These are phyloP conservation scores for Geosmithia flava DNA, from an alignment of 2,329 filamentous ascomycete species.

Conservation along the genomic window DNA sequence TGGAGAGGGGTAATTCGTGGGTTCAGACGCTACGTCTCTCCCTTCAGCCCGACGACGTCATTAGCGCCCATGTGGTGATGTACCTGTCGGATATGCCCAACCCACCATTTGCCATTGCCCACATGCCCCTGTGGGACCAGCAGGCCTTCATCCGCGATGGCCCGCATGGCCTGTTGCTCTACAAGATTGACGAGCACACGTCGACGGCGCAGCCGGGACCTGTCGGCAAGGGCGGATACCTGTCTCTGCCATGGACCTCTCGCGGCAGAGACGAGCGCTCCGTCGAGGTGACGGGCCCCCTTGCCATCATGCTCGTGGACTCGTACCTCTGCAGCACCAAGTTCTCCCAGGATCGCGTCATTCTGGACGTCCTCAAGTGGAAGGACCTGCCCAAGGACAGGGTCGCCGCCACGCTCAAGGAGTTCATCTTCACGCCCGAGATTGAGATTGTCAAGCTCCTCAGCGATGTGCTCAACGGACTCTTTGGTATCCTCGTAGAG, in stretches of 20 bases:
- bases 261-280: constrained; percentile 53
- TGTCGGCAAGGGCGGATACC: constrained; percentile 71
- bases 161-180: constrained; percentile 66
- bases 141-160: constrained; percentile 86
- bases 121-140: constrained; percentile 88
- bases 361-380: constrained; percentile 80
- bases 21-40: constrained; percentile 76
- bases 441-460: constrained; percentile 96
- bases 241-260: constrained; percentile 70
- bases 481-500: constrained; percentile 86
- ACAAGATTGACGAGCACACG: constrained; percentile 86
- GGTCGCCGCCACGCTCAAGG: constrained; percentile 61
- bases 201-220: constrained; percentile 50
- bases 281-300: constrained; percentile 65
- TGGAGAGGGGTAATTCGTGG: constrained; percentile 73
- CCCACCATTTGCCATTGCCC: constrained; percentile 80
- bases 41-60: constrained; percentile 68
- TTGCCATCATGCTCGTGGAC: constrained; percentile 66
- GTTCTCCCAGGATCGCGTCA: constrained; percentile 82
- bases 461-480: constrained; percentile 74
- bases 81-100: constrained; percentile 77
- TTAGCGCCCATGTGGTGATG: constrained; percentile 76
- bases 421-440: constrained; percentile 86
- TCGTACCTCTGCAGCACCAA: constrained; percentile 90
- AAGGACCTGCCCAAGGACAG: constrained; percentile 61